Conservation (phyloP, 495 filamentous ascomycete genomes). For the Hypoxylon perforatum region DNA sequence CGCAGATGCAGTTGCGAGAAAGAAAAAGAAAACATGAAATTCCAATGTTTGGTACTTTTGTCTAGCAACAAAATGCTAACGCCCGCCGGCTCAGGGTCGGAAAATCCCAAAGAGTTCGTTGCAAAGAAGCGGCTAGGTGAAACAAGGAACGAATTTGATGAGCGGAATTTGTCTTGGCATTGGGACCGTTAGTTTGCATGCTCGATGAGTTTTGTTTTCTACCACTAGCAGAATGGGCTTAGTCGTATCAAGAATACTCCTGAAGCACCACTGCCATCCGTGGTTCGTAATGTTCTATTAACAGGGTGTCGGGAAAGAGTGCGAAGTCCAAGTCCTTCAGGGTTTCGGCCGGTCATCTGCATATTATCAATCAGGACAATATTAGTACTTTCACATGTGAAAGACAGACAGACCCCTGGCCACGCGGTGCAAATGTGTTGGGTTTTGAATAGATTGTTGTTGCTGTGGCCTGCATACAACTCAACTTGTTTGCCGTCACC, state of each 20-base stretch:
- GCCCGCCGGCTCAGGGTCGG: conserved; percentile 2
- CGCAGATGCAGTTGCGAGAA: conserved; percentile 47
- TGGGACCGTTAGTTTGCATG: conserved; percentile 5
- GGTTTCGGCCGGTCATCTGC: conserved; percentile 6
- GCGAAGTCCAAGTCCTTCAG: background rate
- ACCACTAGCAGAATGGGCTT: conserved; percentile 10
- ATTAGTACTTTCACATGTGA: background rate
- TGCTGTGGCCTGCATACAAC: conserved; percentile 10
- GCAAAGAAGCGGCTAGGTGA: conserved; percentile 5
- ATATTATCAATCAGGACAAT: conserved; percentile 1
- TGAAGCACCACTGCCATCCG: conserved; percentile 12
- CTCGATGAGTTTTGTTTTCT: conserved; percentile 1
- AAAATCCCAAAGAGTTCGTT: conserved; percentile 9
- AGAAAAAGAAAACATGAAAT: conserved; percentile 31
- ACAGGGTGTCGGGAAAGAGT: conserved; percentile 12
- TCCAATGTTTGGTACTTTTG: conserved; percentile 38
- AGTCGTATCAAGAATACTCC: conserved; percentile 2
- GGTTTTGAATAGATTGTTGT: background rate
- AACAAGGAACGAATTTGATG: conserved; percentile 12
- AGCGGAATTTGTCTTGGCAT: conserved; percentile 4
- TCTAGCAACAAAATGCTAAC: conserved; percentile 35
- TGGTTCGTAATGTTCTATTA: conserved; percentile 13
- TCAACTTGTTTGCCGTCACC: conserved; percentile 15
- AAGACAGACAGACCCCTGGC: background rate
- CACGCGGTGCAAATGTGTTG: conserved; percentile 1